Evolutionary conservation across 495 filamentous ascomycete species (phyloP).

Genomic region (Evernia prunastri): DNA sequence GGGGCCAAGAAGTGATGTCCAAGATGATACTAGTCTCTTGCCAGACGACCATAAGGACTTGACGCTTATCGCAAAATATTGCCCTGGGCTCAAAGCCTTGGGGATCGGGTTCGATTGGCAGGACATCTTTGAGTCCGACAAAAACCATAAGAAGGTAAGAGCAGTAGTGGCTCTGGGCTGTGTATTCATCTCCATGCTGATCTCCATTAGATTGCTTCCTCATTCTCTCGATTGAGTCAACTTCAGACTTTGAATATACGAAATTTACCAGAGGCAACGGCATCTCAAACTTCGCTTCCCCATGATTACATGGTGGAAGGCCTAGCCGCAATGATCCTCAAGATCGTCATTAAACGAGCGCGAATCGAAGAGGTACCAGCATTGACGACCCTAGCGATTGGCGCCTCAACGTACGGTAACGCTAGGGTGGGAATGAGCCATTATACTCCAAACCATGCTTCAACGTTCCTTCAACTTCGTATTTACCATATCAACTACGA

Average conservation of each 20-base stretch:
- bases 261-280: neutral
- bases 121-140: neutral
- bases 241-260: slow-evolving; percentile 1
- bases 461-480: neutral
- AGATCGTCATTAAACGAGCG: neutral
- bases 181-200: neutral
- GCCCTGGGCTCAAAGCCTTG: neutral
- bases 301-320: neutral
- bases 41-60: neutral
- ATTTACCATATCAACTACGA: slow-evolving; percentile 3
- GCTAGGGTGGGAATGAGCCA: neutral
- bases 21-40: neutral
- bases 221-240: neutral
- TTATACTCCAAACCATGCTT: neutral
- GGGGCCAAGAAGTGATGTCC: neutral
- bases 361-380: neutral
- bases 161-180: neutral
- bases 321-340: neutral
- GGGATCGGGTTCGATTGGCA: neutral
- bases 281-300: neutral
- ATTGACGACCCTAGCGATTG: neutral
- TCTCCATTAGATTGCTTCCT: neutral
- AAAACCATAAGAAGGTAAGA: neutral
- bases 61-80: neutral
- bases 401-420: neutral